These are phyloP conservation scores for Nakataea oryzae DNA, from an alignment of 2,329 filamentous ascomycete genomes.

Conservation along the genomic window DNA sequence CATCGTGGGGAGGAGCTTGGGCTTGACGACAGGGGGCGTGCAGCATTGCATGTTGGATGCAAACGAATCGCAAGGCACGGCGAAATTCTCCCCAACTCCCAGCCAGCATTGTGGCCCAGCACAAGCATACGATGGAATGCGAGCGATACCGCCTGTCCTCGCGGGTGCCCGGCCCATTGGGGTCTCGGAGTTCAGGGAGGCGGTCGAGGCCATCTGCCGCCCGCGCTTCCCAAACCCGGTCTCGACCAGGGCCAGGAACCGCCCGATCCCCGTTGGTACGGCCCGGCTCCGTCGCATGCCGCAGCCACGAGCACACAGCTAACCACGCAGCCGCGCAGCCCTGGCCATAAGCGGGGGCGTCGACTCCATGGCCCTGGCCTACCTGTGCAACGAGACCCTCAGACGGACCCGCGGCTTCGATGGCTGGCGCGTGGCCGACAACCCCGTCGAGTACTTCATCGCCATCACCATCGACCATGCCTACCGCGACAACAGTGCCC, in stretches of 20 bases:
- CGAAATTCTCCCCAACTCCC: too few species aligned
- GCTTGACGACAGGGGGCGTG: too few species aligned
- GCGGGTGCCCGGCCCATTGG: conserved; percentile 26
- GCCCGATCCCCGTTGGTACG: conserved; percentile 27
- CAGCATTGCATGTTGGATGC: too few species aligned
- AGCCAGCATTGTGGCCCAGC: not conserved
- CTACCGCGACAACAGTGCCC: conserved; percentile 37
- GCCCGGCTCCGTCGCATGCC: not conserved
- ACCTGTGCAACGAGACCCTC: conserved; percentile 48
- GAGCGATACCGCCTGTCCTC: conserved; percentile 24
- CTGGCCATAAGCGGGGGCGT: conserved; percentile 86
- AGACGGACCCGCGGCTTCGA: conserved; percentile 14
- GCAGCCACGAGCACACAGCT: not conserved
- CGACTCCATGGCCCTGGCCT: conserved; percentile 94
- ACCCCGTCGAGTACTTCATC: conserved; percentile 27
- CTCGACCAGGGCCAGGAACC: conserved; percentile 16
- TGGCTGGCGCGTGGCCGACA: conserved; percentile 30
- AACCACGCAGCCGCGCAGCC: conserved; percentile 29
- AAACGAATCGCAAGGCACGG: too few species aligned
- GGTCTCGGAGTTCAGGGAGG: conserved; percentile 32
- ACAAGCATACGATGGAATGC: conserved; percentile 26
- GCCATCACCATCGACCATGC: conserved; percentile 48
- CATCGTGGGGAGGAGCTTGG: conserved; percentile 7
- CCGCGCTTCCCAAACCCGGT: conserved; percentile 35
- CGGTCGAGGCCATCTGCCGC: conserved; percentile 35